phyloP scores from a whole-genome alignment of 2,329 filamentous ascomycete genomes.

The Penicillium occitanis region DNA sequence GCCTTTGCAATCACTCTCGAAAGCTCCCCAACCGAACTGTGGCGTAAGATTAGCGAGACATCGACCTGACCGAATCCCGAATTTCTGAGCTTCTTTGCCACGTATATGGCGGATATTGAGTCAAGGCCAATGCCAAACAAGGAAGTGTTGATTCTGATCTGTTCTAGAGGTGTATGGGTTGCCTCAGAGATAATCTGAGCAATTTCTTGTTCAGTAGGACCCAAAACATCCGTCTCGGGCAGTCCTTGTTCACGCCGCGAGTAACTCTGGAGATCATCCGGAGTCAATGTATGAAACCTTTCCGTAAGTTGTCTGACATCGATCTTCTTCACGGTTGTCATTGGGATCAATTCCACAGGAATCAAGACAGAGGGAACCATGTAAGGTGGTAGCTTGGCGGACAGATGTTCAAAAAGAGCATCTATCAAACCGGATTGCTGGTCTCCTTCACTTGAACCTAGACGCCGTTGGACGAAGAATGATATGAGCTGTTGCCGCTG shows the following conservation, averaged over 20 bases:
- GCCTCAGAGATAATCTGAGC: constrained; percentile 55
- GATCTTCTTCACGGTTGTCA: constrained; percentile 73
- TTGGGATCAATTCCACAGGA: constrained; percentile 67
- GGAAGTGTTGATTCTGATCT: constrained; percentile 65
- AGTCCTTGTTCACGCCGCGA: constrained; percentile 33
- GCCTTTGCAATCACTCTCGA: constrained; percentile 33
- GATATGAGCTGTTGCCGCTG: constrained; percentile 59
- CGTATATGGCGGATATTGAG: constrained; percentile 74
- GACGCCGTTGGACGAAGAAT: constrained; percentile 62
- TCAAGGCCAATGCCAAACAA: constrained; percentile 79
- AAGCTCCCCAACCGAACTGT: constrained; percentile 65
- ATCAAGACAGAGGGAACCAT: constrained; percentile 77
- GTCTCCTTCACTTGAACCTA: constrained; percentile 3
- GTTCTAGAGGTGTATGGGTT: constrained; percentile 46
- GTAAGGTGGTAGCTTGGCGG: constrained; percentile 64
- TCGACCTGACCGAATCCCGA: constrained; percentile 53
- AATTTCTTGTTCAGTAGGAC: constrained; percentile 57
- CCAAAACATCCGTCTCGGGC: constrained; percentile 47
- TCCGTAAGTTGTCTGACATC: constrained; percentile 58
- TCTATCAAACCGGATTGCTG: constrained; percentile 31
- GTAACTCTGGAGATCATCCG: constrained; percentile 47
- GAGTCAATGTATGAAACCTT: constrained; percentile 50
- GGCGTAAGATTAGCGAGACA: constrained; percentile 68
- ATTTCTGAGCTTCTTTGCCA: constrained; percentile 60
- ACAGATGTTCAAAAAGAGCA: constrained; percentile 57